Percentiles rank a stretch among this genome's conserved stretches.
Conservation (phyloP, 768 basidiomycete species). For the Rubroboletus pulcherrimus region DNA sequence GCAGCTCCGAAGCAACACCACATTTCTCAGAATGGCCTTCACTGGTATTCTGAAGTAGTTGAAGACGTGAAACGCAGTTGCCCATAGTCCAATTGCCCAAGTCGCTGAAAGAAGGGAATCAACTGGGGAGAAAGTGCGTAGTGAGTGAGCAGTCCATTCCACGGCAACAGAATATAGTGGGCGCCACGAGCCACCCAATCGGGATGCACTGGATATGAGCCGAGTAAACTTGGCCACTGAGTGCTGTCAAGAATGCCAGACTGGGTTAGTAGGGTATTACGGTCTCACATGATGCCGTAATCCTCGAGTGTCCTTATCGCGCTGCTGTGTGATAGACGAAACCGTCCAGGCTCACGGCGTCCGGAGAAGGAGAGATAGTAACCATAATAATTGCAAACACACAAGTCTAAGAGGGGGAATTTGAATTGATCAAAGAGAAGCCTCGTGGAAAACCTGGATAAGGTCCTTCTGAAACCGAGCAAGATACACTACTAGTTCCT, state of each 20-base stretch:
- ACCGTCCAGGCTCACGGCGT: background rate
- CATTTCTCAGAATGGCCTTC: constrained; percentile 4
- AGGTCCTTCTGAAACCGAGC: constrained; percentile 68
- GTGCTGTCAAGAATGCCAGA: background rate
- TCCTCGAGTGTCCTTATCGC: background rate
- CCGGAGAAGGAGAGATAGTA: background rate
- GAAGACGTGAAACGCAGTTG: constrained; percentile 20
- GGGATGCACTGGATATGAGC: constrained; percentile 5
- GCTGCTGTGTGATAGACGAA: constrained; percentile 13
- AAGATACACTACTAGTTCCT: constrained; percentile 64
- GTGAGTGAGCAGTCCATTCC: constrained; percentile 8
- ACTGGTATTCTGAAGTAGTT: background rate
- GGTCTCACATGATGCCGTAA: constrained; percentile 12
- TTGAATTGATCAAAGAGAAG: constrained; percentile 10
- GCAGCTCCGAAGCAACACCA: background rate
- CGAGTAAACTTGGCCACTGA: background rate
- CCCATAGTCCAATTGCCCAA: constrained; percentile 19
- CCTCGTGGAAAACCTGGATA: constrained; percentile 42
- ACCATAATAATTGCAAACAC: constrained; percentile 4
- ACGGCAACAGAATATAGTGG: constrained; percentile 12
- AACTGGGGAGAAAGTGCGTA: background rate
- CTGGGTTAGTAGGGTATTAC: background rate
- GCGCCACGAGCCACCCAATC: constrained; percentile 6
- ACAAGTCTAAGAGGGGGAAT: background rate
- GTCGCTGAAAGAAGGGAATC: constrained; percentile 2